Evolutionary conservation across 805 yeast species (phyloP).

Genomic region (Candida silvatica): DNA sequence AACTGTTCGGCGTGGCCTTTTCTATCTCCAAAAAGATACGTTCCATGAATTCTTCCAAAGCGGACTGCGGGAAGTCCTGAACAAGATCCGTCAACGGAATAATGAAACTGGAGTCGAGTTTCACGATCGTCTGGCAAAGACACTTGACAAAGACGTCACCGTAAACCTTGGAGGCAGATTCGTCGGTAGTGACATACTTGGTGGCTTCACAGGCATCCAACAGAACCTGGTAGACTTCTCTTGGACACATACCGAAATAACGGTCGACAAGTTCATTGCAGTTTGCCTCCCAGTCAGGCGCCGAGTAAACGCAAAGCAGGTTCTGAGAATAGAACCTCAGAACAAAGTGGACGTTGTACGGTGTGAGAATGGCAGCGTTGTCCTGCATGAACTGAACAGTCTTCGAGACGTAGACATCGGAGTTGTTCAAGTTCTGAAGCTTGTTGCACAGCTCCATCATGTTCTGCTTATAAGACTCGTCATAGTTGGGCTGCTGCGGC

Average conservation of each 20-base stretch:
- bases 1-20: not conserved
- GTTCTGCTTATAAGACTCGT: conserved; percentile 2
- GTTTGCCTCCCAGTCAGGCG: conserved; percentile 43
- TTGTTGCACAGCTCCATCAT: conserved; percentile 12
- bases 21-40: not conserved
- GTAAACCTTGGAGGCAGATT: not conserved
- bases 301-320: conserved; percentile 44
- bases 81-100: conserved; percentile 1
- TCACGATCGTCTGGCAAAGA: not conserved
- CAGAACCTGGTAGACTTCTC: conserved; percentile 12
- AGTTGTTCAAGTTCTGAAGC: conserved; percentile 9
- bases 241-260: conserved; percentile 27
- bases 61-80: conserved; percentile 3
- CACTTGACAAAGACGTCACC: not conserved
- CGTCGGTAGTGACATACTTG: conserved; percentile 5
- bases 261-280: conserved; percentile 34
- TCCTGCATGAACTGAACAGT: conserved; percentile 12
- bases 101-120: not conserved
- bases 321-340: conserved; percentile 39
- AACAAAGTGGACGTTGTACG: conserved; percentile 25
- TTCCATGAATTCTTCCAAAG: not conserved
- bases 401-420: conserved; percentile 5
- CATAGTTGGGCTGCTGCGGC: conserved; percentile 1
- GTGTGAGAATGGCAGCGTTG: conserved; percentile 10
- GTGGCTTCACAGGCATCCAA: conserved; percentile 11